A percentile compares a stretch with the other conserved stretches of the same genome.
These are phyloP conservation scores for Thinopyrum obtusiflorum DNA, from an alignment of 202 grass and related monocot genomes.

Conservation along the genomic window DNA sequence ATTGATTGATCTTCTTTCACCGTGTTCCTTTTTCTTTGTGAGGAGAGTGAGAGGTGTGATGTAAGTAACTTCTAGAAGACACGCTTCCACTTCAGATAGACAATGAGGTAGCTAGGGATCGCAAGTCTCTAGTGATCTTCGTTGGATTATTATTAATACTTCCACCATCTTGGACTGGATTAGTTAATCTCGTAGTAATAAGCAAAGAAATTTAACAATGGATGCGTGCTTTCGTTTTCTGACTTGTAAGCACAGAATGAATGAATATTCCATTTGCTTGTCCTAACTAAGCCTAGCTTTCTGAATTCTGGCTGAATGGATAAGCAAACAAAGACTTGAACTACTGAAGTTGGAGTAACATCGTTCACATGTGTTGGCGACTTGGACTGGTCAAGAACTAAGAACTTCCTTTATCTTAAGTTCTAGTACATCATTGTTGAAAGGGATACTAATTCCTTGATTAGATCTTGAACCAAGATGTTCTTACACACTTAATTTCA, in stretches of 20 bases:
- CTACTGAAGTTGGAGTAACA: background rate
- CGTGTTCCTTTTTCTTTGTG: background rate
- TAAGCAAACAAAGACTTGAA: conserved; percentile 21
- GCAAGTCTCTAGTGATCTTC: conserved; percentile 26
- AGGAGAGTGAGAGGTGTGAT: background rate
- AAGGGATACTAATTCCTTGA: conserved; percentile 12
- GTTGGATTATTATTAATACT: background rate
- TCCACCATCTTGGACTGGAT: conserved; percentile 21
- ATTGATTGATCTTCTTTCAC: background rate
- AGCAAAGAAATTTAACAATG: conserved; percentile 28
- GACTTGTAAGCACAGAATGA: background rate
- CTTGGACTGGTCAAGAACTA: conserved; percentile 35
- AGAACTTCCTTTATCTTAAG: conserved; percentile 29
- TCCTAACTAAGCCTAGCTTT: background rate
- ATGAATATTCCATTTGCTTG: background rate
- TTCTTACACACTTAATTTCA: background rate
- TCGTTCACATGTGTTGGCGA: conserved; percentile 36
- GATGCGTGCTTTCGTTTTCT: background rate
- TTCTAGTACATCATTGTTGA: conserved; percentile 1
- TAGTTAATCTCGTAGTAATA: conserved; percentile 1
- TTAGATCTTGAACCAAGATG: conserved; percentile 23
- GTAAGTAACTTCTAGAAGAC: conserved; percentile 27
- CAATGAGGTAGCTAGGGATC: background rate
- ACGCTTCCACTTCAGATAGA: background rate
- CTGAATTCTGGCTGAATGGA: background rate